Evolutionary conservation across 208 protist species (phyloP).

Genomic region (Balamuthia mandrillaris): DNA sequence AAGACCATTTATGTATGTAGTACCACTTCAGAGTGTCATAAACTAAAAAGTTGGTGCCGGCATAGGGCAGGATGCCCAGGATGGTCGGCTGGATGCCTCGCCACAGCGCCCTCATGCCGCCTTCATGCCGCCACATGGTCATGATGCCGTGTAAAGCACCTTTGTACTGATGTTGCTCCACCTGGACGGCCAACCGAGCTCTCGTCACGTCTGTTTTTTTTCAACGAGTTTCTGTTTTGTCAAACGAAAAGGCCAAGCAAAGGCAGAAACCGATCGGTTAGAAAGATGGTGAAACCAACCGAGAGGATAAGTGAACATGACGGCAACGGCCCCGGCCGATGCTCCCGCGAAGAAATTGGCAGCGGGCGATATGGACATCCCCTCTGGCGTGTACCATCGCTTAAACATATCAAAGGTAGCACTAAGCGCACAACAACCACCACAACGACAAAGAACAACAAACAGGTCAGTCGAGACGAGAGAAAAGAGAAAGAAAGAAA

Average conservation of each 20-base stretch:
- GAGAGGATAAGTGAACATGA: slow-evolving; percentile 10
- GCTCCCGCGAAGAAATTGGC: background rate
- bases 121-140: slow-evolving; percentile 13
- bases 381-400: background rate
- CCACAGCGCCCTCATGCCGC: background rate
- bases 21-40: slow-evolving; percentile 27
- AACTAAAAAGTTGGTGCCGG: slow-evolving; percentile 9
- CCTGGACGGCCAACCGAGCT: background rate
- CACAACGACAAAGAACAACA: background rate
- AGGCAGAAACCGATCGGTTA: too few species aligned
- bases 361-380: background rate
- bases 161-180: background rate
- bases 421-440: background rate
- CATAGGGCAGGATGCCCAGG: background rate
- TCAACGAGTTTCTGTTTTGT: too few species aligned
- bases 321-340: background rate
- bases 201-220: slow-evolving; percentile 7
- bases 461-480: too few species aligned
- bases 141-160: background rate
- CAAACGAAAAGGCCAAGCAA: too few species aligned
- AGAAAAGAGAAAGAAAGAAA: too few species aligned
- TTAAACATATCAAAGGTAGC: background rate
- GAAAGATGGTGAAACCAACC: too few species aligned
- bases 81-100: background rate
- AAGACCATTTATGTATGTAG: background rate